phyloP scores from a whole-genome alignment of 2,329 filamentous ascomycete species.

The Clathrospora elynae region DNA sequence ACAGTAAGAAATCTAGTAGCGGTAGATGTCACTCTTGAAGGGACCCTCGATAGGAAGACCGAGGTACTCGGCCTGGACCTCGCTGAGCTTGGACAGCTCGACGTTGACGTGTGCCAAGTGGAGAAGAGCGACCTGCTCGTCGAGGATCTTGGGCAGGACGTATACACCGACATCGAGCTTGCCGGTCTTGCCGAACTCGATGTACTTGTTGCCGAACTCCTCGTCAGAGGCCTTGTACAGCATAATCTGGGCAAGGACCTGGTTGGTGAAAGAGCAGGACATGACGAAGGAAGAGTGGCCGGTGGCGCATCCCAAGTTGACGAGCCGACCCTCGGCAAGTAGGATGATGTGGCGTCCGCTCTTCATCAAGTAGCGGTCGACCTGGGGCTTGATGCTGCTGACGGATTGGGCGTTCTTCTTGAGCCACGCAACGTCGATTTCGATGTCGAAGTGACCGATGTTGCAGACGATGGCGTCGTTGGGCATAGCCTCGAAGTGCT shows the following conservation, averaged over 20 bases:
- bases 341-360: conserved; percentile 97
- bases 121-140: conserved; percentile 96
- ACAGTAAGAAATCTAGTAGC: conserved; percentile 48
- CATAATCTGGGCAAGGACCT: conserved; percentile 99
- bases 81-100: conserved; percentile 84
- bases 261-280: conserved; percentile 99
- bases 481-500: conserved; percentile 92
- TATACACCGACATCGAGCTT: conserved; percentile 93
- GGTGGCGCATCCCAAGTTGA: conserved; percentile 98
- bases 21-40: conserved; percentile 92
- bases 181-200: conserved; percentile 91
- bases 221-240: conserved; percentile 91
- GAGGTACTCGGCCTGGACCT: conserved; percentile 93
- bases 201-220: conserved; percentile 89
- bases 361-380: conserved; percentile 95
- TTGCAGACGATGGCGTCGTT: conserved; percentile 99
- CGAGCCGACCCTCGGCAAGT: conserved; percentile 95
- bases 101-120: conserved; percentile 93
- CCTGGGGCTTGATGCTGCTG: conserved; percentile 99
- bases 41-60: conserved; percentile 83
- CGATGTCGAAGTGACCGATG: conserved; percentile 99
- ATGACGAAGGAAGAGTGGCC: conserved; percentile 99
- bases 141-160: conserved; percentile 96
- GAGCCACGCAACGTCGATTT: conserved; percentile 99
- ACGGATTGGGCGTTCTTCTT: conserved; percentile 94